These are phyloP conservation scores for Dryadomyces sulphureus DNA, from an alignment of 2,329 filamentous ascomycete species.

Conservation along the genomic window DNA sequence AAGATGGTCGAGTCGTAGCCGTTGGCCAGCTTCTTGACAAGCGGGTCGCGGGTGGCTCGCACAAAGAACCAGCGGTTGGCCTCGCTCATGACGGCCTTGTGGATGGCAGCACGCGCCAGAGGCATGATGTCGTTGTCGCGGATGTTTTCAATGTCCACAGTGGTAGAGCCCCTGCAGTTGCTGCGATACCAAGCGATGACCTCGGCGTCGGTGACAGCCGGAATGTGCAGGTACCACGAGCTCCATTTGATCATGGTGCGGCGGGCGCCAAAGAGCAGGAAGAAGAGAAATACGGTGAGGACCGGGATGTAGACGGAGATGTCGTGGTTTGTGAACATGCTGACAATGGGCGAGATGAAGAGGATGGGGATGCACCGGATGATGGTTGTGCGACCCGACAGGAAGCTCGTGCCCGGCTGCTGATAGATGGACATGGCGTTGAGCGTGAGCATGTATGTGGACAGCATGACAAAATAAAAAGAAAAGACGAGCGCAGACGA, in stretches of 20 bases:
- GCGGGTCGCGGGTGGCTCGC: conserved; percentile 18
- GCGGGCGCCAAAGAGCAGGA: conserved; percentile 24
- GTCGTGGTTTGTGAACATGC: conserved; percentile 30
- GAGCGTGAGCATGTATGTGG: conserved; percentile 35
- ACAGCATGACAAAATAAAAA: conserved; percentile 36
- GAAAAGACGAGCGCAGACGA: conserved; percentile 35
- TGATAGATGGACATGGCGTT: conserved; percentile 32
- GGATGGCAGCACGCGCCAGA: conserved; percentile 11
- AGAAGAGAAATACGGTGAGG: conserved; percentile 31
- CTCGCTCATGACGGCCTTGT: conserved; percentile 15
- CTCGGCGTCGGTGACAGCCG: conserved; percentile 32
- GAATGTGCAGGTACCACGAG: conserved; percentile 28
- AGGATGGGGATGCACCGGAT: conserved; percentile 33
- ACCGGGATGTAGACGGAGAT: conserved; percentile 33
- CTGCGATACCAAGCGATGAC: conserved; percentile 26
- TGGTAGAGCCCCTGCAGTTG: conserved; percentile 4
- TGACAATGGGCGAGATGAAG: conserved; percentile 34
- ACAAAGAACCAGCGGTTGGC: conserved; percentile 22
- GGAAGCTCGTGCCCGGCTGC: conserved; percentile 34
- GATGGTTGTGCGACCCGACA: conserved; percentile 35
- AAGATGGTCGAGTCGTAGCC: conserved; percentile 25
- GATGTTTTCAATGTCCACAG: conserved; percentile 24
- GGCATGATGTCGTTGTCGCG: conserved; percentile 21
- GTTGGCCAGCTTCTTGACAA: conserved; percentile 32
- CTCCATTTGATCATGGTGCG: conserved; percentile 28